A percentile compares a stretch with the other conserved stretches of the same genome.
Conservation (phyloP, 495 filamentous ascomycete species). For the Daldinia concentrica region DNA sequence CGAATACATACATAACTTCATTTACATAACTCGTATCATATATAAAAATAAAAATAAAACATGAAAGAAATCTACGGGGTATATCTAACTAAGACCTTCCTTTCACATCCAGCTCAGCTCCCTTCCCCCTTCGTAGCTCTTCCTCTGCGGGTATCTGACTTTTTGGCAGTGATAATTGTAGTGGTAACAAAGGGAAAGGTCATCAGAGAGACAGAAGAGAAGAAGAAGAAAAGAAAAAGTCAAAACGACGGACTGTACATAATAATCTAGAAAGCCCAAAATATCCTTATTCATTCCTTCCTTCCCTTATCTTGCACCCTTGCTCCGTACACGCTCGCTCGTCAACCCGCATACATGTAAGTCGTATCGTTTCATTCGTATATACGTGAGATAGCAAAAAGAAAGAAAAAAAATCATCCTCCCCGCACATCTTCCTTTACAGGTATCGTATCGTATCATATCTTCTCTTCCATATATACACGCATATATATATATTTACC, state of each 20-base stretch:
- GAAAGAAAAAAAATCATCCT: neutral
- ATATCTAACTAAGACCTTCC: constrained; percentile 26
- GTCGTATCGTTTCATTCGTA: constrained; percentile 8
- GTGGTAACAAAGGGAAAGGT: neutral
- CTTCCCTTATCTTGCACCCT: neutral
- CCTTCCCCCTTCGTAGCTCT: constrained; percentile 6
- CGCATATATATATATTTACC: neutral
- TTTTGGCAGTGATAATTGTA: constrained; percentile 15
- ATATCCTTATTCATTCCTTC: neutral
- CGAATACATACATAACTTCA: neutral
- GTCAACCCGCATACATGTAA: neutral
- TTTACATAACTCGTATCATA: constrained; percentile 8
- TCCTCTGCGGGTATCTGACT: constrained; percentile 28
- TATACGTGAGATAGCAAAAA: constrained; percentile 15
- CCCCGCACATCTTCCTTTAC: constrained; percentile 10
- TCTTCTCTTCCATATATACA: constrained; percentile 12
- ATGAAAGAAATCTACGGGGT: constrained; percentile 29
- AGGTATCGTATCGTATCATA: constrained; percentile 2
- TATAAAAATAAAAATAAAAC: no score
- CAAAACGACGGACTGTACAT: constrained; percentile 25
- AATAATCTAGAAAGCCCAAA: constrained; percentile 2
- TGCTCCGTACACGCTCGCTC: constrained; percentile 2
- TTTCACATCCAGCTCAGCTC: neutral
- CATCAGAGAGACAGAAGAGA: neutral
- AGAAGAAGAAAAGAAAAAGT: neutral